A percentile compares a stretch with the other conserved stretches of the same genome.
Evolutionary conservation across 345 rosid species (phyloP).

Genomic region (Linum tenue): DNA sequence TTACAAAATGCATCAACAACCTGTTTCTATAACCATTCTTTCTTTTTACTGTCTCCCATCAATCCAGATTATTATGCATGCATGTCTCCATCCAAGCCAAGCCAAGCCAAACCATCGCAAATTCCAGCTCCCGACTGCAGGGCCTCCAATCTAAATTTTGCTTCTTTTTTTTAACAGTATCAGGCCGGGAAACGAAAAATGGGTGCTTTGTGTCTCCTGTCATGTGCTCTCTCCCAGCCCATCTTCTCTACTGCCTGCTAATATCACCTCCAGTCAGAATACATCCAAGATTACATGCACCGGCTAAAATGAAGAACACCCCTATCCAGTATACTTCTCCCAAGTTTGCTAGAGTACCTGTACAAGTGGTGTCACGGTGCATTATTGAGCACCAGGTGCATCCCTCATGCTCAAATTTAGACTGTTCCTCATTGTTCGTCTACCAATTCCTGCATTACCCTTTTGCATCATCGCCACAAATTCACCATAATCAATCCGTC

Average conservation of each 20-base stretch:
- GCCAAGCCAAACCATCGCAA: no score
- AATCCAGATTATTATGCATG: no score
- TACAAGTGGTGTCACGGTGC: slow-evolving; percentile 10
- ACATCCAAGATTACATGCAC: neutral
- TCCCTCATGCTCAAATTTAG: slow-evolving; percentile 93
- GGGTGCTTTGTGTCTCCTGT: neutral
- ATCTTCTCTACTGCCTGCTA: slow-evolving; percentile 26
- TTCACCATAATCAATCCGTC: slow-evolving; percentile 88
- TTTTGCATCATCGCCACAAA: slow-evolving; percentile 99
- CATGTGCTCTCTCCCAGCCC: slow-evolving; percentile 14
- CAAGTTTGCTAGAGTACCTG: slow-evolving; percentile 22
- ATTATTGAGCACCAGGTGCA: slow-evolving; percentile 35
- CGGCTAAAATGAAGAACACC: neutral
- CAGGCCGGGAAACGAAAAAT: neutral
- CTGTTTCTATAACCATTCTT: no score
- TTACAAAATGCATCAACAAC: no score
- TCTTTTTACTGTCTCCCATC: no score
- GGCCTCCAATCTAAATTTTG: neutral
- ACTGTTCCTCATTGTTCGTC: slow-evolving; percentile 96
- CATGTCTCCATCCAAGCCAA: no score
- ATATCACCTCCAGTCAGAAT: neutral
- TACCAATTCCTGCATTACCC: slow-evolving; percentile 87
- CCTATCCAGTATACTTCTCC: neutral
- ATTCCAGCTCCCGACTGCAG: neutral
- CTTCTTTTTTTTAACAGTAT: neutral